Evolutionary conservation across 352 stramenopile species (phyloP).

Genomic region (Globisporangium cylindrosporum): DNA sequence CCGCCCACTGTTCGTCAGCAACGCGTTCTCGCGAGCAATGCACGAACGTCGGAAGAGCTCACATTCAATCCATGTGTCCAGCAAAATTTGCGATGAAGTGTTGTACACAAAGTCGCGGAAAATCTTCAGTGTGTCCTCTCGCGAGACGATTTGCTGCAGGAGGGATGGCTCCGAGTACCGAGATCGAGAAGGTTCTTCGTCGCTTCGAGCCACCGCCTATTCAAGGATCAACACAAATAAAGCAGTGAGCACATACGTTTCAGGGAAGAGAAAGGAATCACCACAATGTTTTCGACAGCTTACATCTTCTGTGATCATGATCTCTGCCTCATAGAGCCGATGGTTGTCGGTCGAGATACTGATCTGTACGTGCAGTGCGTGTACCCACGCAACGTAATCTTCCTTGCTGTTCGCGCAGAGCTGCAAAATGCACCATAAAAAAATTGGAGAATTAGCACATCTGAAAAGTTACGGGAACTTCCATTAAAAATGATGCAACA

Average conservation of each 20-base stretch:
- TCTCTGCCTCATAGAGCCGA: slow-evolving; percentile 74
- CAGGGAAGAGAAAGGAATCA: neutral
- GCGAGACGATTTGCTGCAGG: slow-evolving; percentile 60
- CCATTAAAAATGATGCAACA: neutral
- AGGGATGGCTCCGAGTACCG: slow-evolving; percentile 50
- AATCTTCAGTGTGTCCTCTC: slow-evolving; percentile 76
- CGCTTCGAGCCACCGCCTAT: slow-evolving; percentile 59
- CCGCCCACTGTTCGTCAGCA: slow-evolving; percentile 30
- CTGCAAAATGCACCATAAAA: slow-evolving; percentile 19
- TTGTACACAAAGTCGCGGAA: slow-evolving; percentile 79
- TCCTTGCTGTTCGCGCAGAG: slow-evolving; percentile 78
- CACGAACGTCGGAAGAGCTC: slow-evolving; percentile 75
- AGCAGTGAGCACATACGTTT: neutral
- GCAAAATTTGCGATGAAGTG: slow-evolving; percentile 52
- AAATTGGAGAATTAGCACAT: neutral
- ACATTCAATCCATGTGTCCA: slow-evolving; percentile 86
- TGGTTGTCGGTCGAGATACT: slow-evolving; percentile 78
- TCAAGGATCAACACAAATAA: neutral
- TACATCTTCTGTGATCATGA: slow-evolving; percentile 85
- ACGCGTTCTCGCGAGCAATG: slow-evolving; percentile 52
- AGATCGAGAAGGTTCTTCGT: slow-evolving; percentile 47
- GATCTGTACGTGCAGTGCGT: slow-evolving; percentile 79
- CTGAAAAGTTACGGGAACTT: neutral
- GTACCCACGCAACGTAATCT: slow-evolving; percentile 80
- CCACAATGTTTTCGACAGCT: slow-evolving; percentile 8